Conservation (phyloP, 306 rosid genomes). For the Acacia crassicarpa region DNA sequence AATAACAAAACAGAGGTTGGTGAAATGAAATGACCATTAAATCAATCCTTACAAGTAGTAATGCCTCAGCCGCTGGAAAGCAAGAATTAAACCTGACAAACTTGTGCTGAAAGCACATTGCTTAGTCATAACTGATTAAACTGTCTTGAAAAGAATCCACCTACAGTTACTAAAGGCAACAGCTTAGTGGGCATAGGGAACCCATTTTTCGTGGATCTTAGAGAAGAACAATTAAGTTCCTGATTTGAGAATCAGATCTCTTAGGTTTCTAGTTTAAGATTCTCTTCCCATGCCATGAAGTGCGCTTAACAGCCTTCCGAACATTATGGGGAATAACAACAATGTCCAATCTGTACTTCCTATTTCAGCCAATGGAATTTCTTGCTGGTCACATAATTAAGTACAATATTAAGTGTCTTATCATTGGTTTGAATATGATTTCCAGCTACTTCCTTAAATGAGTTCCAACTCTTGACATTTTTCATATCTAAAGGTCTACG, state of each 20-base stretch:
- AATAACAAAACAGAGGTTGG: background rate
- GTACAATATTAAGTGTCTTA: background rate
- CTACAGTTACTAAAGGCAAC: constrained; percentile 20
- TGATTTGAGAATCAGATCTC: constrained; percentile 14
- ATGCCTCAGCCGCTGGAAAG: background rate
- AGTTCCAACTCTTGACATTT: background rate
- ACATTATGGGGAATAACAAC: background rate
- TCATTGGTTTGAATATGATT: background rate
- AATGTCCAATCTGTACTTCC: background rate
- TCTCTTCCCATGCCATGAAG: constrained; percentile 1
- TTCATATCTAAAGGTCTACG: background rate
- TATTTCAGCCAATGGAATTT: background rate
- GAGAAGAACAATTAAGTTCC: constrained; percentile 21
- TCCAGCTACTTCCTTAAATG: background rate
- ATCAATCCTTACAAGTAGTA: background rate
- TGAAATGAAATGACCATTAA: background rate
- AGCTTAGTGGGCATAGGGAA: constrained; percentile 30
- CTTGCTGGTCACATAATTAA: background rate
- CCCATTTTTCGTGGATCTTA: constrained; percentile 34
- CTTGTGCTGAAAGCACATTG: background rate
- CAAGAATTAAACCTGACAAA: background rate
- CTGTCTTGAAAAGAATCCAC: constrained; percentile 16
- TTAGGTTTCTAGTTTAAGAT: background rate
- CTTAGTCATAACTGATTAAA: constrained; percentile 1
- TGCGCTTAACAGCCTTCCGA: background rate